Evolutionary conservation across 306 rosid species (phyloP).

Genomic region (Glycyrrhiza uralensis): DNA sequence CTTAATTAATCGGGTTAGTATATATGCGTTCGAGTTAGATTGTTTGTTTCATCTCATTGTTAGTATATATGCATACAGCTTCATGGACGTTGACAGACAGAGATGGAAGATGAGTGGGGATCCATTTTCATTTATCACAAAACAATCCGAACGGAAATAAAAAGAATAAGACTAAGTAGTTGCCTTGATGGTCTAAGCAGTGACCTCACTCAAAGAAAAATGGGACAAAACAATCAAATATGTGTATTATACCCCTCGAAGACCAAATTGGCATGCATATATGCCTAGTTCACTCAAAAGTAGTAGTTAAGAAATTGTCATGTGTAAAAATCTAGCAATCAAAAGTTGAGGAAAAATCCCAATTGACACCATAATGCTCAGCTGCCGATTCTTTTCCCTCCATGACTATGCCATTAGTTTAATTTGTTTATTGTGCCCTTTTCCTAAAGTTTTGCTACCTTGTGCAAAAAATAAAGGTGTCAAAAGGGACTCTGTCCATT

Average conservation of each 20-base stretch:
- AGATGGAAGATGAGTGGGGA: constrained; percentile 26
- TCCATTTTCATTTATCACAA: constrained; percentile 24
- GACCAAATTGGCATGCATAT: constrained; percentile 21
- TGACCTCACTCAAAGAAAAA: constrained; percentile 35
- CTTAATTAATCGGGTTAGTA: not conserved
- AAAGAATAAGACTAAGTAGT: constrained; percentile 7
- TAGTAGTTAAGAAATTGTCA: not conserved
- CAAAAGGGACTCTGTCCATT: not conserved
- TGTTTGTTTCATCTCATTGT: constrained; percentile 11
- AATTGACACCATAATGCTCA: constrained; percentile 12
- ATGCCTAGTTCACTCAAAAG: not conserved
- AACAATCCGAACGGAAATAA: constrained; percentile 21
- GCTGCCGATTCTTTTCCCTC: not conserved
- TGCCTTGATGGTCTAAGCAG: constrained; percentile 42
- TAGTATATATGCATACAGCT: constrained; percentile 14
- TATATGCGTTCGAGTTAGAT: not conserved
- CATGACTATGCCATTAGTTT: not conserved
- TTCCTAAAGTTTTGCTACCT: constrained; percentile 10
- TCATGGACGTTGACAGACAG: constrained; percentile 34
- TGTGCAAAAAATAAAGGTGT: constrained; percentile 15
- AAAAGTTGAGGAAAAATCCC: not conserved
- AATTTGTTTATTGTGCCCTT: not conserved
- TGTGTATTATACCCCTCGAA: not conserved
- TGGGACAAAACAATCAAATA: constrained; percentile 17
- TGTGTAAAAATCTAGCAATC: not conserved